phyloP scores from a whole-genome alignment of 225 moss, liverwort and hornwort genomes.

The Sphagnum contortum region DNA sequence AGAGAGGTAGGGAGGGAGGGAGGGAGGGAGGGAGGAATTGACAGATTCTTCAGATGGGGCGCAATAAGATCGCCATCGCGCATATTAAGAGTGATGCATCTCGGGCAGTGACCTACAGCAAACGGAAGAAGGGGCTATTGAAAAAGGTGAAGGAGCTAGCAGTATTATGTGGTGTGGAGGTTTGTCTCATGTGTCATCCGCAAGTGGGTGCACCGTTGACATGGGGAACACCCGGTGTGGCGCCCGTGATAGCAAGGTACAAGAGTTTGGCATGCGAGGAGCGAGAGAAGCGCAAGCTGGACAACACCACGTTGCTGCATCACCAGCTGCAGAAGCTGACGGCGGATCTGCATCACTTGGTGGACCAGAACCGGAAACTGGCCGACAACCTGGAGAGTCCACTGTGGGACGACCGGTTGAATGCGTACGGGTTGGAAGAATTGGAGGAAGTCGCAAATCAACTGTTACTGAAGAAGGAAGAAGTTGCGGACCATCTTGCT shows the following conservation, averaged over 20 bases:
- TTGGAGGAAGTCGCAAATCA: slow-evolving; percentile 19
- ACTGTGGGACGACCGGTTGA: slow-evolving; percentile 36
- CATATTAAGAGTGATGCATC: slow-evolving; percentile 43
- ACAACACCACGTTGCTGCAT: slow-evolving; percentile 40
- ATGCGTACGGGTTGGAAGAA: slow-evolving; percentile 15
- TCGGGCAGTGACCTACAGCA: slow-evolving; percentile 44
- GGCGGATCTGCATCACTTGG: slow-evolving; percentile 22
- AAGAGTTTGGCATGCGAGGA: slow-evolving; percentile 40
- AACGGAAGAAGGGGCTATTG: slow-evolving; percentile 43
- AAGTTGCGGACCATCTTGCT: slow-evolving; percentile 15
- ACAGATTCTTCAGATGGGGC: neutral
- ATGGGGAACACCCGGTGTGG: slow-evolving; percentile 41
- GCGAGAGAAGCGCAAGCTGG: slow-evolving; percentile 44
- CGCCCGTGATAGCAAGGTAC: slow-evolving; percentile 32
- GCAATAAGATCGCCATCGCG: slow-evolving; percentile 2
- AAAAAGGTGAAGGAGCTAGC: slow-evolving; percentile 59
- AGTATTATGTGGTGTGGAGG: slow-evolving; percentile 47
- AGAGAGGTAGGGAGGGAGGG: too few species aligned
- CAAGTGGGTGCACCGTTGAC: slow-evolving; percentile 31
- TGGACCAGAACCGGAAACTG: slow-evolving; percentile 29
- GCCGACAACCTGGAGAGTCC: slow-evolving; percentile 23
- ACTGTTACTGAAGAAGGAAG: slow-evolving; percentile 20
- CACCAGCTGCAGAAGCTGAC: slow-evolving; percentile 33
- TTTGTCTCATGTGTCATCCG: slow-evolving; percentile 54
- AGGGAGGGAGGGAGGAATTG: too few species aligned